Evolutionary conservation across 352 stramenopile genomes (phyloP), one percentile per base, ranked within the genome.

Genomic region (Pythium sp.): DNA sequence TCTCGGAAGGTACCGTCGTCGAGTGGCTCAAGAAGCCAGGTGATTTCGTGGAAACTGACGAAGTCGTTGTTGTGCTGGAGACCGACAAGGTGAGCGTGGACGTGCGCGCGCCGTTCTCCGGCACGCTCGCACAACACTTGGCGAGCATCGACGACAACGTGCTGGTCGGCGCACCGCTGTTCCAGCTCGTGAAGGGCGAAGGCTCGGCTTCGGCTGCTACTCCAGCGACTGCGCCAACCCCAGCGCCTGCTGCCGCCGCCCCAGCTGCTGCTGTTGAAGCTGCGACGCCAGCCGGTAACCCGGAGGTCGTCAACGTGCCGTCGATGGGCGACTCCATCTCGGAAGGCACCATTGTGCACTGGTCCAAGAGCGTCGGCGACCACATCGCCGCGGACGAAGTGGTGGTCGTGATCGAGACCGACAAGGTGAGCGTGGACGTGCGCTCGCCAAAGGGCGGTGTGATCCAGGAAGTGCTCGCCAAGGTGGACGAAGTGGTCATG

Each of bases 21-120:
- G 91, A 99, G 72, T 98, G 98, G 85, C 80, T 96, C 58, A 98
- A 99, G 75, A 49, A 49, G 15, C 82, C 92, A 2, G 98, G 98
- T 53, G 97, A 99, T 65, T 96, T 88, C 38, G 92, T 99, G 34
- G 79, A 96, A 32, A 84, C 81, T 5, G 97, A 99, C 78, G 97
- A 99, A 55, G 97, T 99, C 34, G 93, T 99, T 15, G 90, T 98
- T 18, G 91, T 99, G 6, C 75, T 99, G 11, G 98, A 99, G 86
- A 99, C 97, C 6, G 98, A 99, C 79, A 99, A 99, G 86, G 96
- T 93, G 43, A 96, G 82, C 58, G 89, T 98, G 12, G 92, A 98
- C 64, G 91, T 98, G 32, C 86, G 96, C 24, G 92, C 97, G 47
- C 87, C 93, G 5, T 92, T 98, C 67, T 82, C 86, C 6, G 98